Evolutionary conservation across 441 rosid species (phyloP), one percentile per base, ranked within the genome.

Genomic region (Flueggea neowawraea): DNA sequence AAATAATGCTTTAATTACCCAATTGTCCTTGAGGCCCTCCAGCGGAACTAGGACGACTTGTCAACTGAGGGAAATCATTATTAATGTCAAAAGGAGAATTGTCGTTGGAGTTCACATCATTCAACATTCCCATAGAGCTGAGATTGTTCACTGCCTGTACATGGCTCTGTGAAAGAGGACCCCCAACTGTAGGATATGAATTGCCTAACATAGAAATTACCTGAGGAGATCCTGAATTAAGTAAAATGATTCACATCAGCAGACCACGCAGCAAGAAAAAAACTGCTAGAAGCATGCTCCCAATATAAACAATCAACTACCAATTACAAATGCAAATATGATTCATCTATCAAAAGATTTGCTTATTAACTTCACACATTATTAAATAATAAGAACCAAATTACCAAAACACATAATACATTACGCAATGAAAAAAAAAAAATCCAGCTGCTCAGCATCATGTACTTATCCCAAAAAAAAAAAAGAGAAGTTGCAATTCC

Each of bases 21-120:
- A 92, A 54, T 80, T 91, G 99, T 64, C 98, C 97, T 78, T 91
- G 99, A 71, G 92, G 85, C 52, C 95, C 97, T 47, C 97, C 97
- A 10, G 96, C 95, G 55, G 98, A 95, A 73, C 73, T 84, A 71
- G 99, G 98, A 31, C 89, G 93, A 78, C 96, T 91, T 14, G 90
- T 82, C 79, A 95, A 75, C 77, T 79, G 89, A 60, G 99, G 99
- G 66, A 95, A 95, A 71, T 95, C 99, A 75, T 83, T 86, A 60
- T 85, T 88, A 65, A 95, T 95, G 78, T 95, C 96, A 55, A 88
- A 95, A 2, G 97, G 96, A 28, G 98, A 88, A 69, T 67, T 76
- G 61, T 95, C 97, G 61, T 65, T 89, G 63, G 97, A 73, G 68
- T 84, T 89, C 76, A 85, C 80, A 66, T 91, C 98, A 71, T 84